Evolutionary conservation across 129 eudicot species (phyloP).

Genomic region (Tagetes erecta): DNA sequence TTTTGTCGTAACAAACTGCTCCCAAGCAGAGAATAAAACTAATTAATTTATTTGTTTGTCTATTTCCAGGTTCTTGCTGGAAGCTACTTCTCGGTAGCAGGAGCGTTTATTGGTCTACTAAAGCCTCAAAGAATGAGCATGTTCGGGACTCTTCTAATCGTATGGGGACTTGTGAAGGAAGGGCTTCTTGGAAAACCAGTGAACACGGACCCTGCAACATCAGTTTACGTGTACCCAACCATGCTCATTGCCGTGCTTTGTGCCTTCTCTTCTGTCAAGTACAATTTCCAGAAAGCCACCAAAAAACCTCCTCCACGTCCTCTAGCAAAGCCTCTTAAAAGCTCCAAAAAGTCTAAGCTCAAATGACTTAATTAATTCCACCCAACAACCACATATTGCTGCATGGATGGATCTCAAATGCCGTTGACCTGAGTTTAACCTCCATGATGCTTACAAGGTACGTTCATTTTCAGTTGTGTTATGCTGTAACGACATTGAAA

Average conservation of each 20-base stretch:
- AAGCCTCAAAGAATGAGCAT: conserved; percentile 97
- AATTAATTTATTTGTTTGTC: background rate
- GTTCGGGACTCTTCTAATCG: conserved; percentile 86
- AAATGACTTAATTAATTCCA: conserved; percentile 37
- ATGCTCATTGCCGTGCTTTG: conserved; percentile 78
- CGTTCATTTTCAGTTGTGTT: background rate
- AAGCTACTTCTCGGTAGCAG: conserved; percentile 92
- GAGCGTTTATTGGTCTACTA: conserved; percentile 67
- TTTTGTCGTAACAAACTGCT: conserved; percentile 6
- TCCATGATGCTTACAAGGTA: conserved; percentile 1
- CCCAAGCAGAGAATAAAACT: background rate
- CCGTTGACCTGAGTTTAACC: conserved; percentile 8
- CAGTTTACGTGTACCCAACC: conserved; percentile 87
- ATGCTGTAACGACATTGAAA: background rate
- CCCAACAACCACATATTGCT: background rate
- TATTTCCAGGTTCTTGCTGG: conserved; percentile 80
- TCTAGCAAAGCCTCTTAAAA: conserved; percentile 68
- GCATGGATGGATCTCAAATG: background rate
- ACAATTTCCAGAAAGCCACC: conserved; percentile 56
- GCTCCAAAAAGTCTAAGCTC: conserved; percentile 86
- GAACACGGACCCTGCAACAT: conserved; percentile 57
- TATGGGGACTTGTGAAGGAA: conserved; percentile 97
- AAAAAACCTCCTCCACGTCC: conserved; percentile 50
- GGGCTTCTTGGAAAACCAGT: conserved; percentile 74
- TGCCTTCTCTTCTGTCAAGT: conserved; percentile 82